Conservation (phyloP, 2,329 filamentous ascomycete genomes). For the Oidium heveae region DNA sequence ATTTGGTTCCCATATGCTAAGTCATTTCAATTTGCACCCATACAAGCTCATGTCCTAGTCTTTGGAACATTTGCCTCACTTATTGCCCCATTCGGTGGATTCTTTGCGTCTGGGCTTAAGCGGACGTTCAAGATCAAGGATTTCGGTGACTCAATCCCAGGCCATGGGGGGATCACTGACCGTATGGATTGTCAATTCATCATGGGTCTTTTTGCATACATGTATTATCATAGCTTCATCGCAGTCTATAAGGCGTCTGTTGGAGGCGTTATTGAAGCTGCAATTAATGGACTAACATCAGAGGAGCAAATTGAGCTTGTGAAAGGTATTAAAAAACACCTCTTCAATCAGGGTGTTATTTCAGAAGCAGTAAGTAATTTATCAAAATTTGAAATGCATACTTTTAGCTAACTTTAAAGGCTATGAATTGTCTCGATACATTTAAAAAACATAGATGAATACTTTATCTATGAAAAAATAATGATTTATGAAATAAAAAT, state of each 20-base stretch:
- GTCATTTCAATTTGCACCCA: conserved; percentile 55
- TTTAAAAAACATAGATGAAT: too few relatives aligned
- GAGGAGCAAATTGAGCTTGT: conserved; percentile 79
- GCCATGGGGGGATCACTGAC: conserved; percentile 93
- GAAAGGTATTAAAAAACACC: conserved; percentile 34
- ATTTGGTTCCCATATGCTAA: conserved; percentile 45
- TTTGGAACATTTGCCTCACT: conserved; percentile 87
- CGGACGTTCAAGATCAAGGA: conserved; percentile 99
- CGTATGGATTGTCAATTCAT: conserved; percentile 99
- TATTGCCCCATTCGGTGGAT: conserved; percentile 91
- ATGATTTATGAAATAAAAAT: too few relatives aligned
- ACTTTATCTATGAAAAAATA: too few relatives aligned
- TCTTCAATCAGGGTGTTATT: conserved; percentile 32
- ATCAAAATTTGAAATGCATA: conserved; percentile 1
- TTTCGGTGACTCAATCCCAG: conserved; percentile 93
- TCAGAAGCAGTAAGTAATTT: conserved; percentile 12
- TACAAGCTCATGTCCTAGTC: conserved; percentile 79
- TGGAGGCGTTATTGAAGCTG: conserved; percentile 69
- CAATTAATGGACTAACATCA: conserved; percentile 63
- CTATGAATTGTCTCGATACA: conserved; percentile 8
- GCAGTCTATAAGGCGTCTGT: conserved; percentile 66
- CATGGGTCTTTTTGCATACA: conserved; percentile 96
- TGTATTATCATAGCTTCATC: conserved; percentile 97
- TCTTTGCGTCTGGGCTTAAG: conserved; percentile 94
- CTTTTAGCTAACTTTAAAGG: conserved; percentile 4